Evolutionary conservation across 2,329 filamentous ascomycete genomes (phyloP), one percentile per base, ranked within the genome.

Genomic region (Apiospora marii): DNA sequence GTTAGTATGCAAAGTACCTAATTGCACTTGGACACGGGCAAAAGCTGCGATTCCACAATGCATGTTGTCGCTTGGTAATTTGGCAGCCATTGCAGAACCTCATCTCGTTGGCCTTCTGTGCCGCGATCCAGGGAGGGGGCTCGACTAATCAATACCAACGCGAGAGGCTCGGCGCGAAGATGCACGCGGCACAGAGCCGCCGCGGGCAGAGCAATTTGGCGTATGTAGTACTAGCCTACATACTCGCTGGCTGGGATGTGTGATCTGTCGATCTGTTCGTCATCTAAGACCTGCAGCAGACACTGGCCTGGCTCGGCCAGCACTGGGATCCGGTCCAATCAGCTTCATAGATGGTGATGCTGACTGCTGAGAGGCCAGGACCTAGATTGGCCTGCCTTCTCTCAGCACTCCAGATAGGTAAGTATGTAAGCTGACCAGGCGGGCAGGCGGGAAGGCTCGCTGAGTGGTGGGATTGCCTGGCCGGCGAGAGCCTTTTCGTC

Each of bases 191-290:
- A 22, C 53, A 61, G 53, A 61, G 53, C 30, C 53, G 53, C 53
- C 30, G 30, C 30, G 16, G 30, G 37, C 10, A 37, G 51, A n/a
- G 51, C 24, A 34, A 58, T 16, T 30, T 61, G 30, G 30, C 53
- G 30, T 22, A 30, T 30, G 27, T 30, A 30, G 27, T 30, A 30
- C 27, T 30, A 4, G n/a, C n/a, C n/a, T 30, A 30, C 27, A 30
- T 30, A 34, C 58, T 64, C 8, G 58, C 30, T 64, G 51, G 49
- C 51, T 58, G 34, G 58, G 58, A 64, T 64, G 58, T 64, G 58
- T 64, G 58, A 64, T 64, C 34, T 64, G 58, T 64, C 58, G 58
- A 64, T 64, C 58, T 64, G 58, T 64, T 64, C 58, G 58, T 64
- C 58, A 64, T 64, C 58, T 64, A 64, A 64, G 58, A 64, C 58